Base-by-base conservation (phyloP, 805 yeast genomes). In the Monosporozyma unispora region DNA sequence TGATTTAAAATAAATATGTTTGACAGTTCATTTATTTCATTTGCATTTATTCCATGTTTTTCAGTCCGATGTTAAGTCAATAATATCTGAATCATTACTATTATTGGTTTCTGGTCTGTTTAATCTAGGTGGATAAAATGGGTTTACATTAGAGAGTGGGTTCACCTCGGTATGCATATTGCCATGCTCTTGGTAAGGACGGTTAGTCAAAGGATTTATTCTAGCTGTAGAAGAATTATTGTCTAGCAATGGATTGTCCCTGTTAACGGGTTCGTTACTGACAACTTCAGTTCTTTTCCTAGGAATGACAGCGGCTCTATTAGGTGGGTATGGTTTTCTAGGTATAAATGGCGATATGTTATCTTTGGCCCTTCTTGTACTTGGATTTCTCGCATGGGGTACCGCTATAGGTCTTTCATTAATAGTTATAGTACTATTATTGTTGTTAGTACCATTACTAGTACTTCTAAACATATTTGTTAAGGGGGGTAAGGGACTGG, bases 1-100 rank as follows among this genome's bases (percentile, higher is more conserved):
- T 7, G 19, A 3, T 16, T 19, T 41, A 21, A 6, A 27, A 23
- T 38, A 38, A 14, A 29, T 31, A 18, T 16, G 39, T 29, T 22
- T 23, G 5, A 21, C 19, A 16, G 18, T 35, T 21, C 43, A 9
- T 18, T 31, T 47, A 14, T 10, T n/a, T 35, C 40, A 22, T 14
- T 18, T 40, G 81, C 84, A n/a, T n/a, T 57, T 77, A 23, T 19
- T 74, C 60, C n/a, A n/a, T n/a, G n/a, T n/a, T n/a, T n/a, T n/a
- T 47, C n/a, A 52, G 45, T 53, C 56, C 9, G 54, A 53, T 11
- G 56, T 53, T 14, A 53, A 42, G 49, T 53, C 56, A 27, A 53
- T 49, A 7, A 53, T 25, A 19, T 51, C 56, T n/a, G 38, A 31
- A 21, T 29, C 33, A 42, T 28, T 33, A 45, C 46, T 41, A 35